Conservation (phyloP, 768 basidiomycete genomes). For the Hebeloma cylindrosporum region DNA sequence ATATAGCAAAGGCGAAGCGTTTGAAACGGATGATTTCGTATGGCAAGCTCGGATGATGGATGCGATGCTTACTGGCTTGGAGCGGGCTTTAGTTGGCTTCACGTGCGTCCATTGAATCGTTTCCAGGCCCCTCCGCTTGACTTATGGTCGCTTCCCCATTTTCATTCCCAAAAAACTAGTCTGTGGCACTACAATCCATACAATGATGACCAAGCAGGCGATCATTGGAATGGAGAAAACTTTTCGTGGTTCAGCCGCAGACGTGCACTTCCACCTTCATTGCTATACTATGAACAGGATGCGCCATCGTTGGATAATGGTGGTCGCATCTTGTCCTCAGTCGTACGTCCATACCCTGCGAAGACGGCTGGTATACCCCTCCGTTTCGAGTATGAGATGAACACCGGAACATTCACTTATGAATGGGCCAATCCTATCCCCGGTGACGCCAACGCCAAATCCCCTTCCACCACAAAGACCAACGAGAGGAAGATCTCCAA, state of each 20-base stretch:
- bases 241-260: constrained; percentile 88
- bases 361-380: constrained; percentile 87
- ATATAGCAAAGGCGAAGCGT: constrained; percentile 66
- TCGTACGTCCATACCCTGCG: constrained; percentile 90
- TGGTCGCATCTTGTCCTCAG: constrained; percentile 67
- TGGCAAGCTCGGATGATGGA: constrained; percentile 96
- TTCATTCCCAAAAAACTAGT: too few species aligned
- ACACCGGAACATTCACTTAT: constrained; percentile 62
- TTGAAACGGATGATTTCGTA: constrained; percentile 67
- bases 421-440: constrained; percentile 55
- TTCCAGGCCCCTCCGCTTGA: background rate
- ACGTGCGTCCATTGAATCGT: constrained; percentile 55
- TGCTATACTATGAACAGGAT: constrained; percentile 59
- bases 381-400: constrained; percentile 74
- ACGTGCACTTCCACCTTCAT: constrained; percentile 54
- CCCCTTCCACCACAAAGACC: background rate
- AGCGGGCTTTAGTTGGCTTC: constrained; percentile 75
- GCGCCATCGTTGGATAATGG: constrained; percentile 81
- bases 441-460: constrained; percentile 6
- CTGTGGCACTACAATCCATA: constrained; percentile 94
- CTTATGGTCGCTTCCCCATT: background rate
- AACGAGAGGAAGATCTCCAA: constrained; percentile 25
- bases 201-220: constrained; percentile 77
- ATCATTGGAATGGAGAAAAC: constrained; percentile 96
- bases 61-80: constrained; percentile 81